phyloP scores from a whole-genome alignment of 805 yeast species.

The Hanseniaspora lindneri region DNA sequence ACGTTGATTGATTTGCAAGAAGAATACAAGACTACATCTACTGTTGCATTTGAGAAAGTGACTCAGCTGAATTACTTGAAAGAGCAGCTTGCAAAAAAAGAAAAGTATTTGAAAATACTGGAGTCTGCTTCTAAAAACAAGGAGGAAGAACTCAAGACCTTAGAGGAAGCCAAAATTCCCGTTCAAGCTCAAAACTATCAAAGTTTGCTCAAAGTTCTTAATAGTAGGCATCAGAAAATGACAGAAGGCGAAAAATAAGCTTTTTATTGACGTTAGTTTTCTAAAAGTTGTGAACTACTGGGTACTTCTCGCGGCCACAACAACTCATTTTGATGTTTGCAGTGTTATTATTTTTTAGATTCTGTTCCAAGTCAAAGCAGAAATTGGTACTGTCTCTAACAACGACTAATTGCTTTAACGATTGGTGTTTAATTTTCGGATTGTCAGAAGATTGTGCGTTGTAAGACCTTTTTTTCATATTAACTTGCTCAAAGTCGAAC shows the following conservation, averaged over 20 bases:
- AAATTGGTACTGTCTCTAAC: too few species aligned
- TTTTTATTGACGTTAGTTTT: too few species aligned
- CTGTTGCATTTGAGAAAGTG: conserved; percentile 4
- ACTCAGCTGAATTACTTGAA: conserved; percentile 1
- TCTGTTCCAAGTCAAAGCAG: too few species aligned
- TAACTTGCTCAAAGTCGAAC: too few species aligned
- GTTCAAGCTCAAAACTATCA: not conserved
- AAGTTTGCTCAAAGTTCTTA: not conserved
- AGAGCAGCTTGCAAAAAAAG: not conserved
- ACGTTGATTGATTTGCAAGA: not conserved
- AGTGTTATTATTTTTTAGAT: too few species aligned
- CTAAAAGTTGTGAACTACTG: too few species aligned
- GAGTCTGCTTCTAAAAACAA: not conserved
- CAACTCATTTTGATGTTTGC: too few species aligned
- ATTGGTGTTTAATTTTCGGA: too few species aligned
- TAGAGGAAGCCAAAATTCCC: not conserved
- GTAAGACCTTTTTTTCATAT: too few species aligned
- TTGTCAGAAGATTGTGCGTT: too few species aligned
- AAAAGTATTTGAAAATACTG: conserved; percentile 1
- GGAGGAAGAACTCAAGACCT: not conserved
- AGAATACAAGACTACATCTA: conserved; percentile 4
- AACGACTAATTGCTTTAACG: too few species aligned
- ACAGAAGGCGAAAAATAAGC: not conserved
- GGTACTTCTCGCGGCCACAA: too few species aligned
- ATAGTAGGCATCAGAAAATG: not conserved